These are phyloP conservation scores for Sarcocystis neurona DNA, from an alignment of 169 alveolate genomes.

Conservation along the genomic window DNA sequence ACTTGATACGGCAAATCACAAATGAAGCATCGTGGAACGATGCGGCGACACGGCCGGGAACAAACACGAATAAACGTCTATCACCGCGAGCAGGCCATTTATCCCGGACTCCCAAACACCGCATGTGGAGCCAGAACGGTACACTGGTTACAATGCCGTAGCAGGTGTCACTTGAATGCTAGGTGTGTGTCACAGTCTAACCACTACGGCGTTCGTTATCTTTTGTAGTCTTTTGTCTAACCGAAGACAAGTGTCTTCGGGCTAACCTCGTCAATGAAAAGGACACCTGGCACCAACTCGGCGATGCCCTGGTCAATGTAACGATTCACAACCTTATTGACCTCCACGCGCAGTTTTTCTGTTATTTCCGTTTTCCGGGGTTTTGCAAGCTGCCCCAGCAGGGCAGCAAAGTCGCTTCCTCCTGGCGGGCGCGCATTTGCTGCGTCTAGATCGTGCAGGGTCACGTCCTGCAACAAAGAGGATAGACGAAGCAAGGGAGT, in stretches of 20 bases:
- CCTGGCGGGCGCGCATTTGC: constrained; percentile 97
- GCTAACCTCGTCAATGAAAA: constrained; percentile 98
- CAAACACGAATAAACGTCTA: no score
- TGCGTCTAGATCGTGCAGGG: constrained; percentile 98
- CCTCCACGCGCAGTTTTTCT: constrained; percentile 97
- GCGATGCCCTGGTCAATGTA: constrained; percentile 95
- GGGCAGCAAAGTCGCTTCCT: constrained; percentile 95
- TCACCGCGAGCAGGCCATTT: no score
- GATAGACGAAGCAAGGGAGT: no score
- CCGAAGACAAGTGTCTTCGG: not conserved
- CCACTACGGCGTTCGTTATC: no score
- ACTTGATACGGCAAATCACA: no score
- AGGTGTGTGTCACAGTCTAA: no score
- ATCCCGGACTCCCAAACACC: no score
- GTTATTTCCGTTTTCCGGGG: constrained; percentile 99
- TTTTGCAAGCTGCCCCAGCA: constrained; percentile 95
- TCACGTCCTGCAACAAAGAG: constrained; percentile 90
- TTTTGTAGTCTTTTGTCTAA: not conserved
- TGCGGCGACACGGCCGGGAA: no score
- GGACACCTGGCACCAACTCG: constrained; percentile 99
- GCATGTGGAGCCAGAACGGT: no score
- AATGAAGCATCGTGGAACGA: no score
- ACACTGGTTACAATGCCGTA: no score
- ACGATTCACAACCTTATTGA: constrained; percentile 97
- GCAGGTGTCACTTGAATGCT: no score